phyloP scores from a whole-genome alignment of 2,329 filamentous ascomycete genomes.

The Rhynchosporium secalis region DNA sequence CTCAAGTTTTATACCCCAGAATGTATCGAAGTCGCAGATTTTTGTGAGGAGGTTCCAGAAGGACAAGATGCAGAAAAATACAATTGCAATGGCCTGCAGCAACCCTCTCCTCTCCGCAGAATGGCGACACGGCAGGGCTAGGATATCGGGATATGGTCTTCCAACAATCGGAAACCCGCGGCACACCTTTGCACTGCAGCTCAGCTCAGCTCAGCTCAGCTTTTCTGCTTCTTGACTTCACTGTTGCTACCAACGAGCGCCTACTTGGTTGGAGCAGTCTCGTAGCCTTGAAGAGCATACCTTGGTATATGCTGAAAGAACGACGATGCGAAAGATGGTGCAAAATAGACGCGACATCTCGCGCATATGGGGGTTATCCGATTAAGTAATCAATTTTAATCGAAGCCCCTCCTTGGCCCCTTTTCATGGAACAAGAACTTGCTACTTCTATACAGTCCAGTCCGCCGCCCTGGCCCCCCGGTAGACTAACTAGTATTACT shows the following conservation, averaged over 20 bases:
- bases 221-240: neutral
- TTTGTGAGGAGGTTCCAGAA: neutral
- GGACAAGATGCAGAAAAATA: neutral
- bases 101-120: slow-evolving; percentile 3
- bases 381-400: no score
- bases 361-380: no score
- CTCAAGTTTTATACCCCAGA: neutral
- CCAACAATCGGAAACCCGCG: neutral
- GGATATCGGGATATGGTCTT: neutral
- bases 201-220: neutral
- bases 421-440: slow-evolving; percentile 13
- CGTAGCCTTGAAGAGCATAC: neutral
- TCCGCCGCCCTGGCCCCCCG: neutral
- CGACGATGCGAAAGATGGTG: slow-evolving; percentile 2
- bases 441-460: neutral
- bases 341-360: neutral
- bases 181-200: neutral
- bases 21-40: neutral
- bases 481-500: neutral
- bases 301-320: neutral
- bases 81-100: slow-evolving; percentile 8
- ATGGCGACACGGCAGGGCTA: neutral
- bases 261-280: neutral
- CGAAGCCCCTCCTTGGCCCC: neutral
- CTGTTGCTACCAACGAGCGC: neutral